Evolutionary conservation across 2,329 filamentous ascomycete genomes (phyloP).

Genomic region (Sclerotinia subarctica): DNA sequence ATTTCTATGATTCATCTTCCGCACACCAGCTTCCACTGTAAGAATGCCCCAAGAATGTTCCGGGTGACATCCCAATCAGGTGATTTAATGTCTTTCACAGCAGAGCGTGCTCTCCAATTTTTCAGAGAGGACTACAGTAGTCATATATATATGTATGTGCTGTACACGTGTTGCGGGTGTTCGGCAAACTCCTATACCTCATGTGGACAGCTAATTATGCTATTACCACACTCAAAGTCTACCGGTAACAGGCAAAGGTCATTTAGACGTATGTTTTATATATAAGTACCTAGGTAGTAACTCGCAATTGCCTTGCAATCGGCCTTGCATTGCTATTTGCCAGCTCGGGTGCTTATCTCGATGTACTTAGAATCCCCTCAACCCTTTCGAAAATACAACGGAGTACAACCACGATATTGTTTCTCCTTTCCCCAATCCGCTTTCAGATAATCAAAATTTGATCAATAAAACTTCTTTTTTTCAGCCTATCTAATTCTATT

Average conservation of each 20-base stretch:
- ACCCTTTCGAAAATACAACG: background rate
- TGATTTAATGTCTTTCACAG: background rate
- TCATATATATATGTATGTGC: background rate
- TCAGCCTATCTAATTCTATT: background rate
- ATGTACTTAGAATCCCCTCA: background rate
- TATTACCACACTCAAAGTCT: background rate
- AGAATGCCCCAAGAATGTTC: background rate
- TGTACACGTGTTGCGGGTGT: background rate
- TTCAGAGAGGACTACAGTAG: background rate
- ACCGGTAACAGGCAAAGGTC: background rate
- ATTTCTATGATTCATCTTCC: background rate
- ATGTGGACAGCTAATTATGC: slow-evolving; percentile 3
- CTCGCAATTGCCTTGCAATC: slow-evolving; percentile 2
- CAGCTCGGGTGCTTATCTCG: background rate
- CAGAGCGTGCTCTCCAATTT: background rate
- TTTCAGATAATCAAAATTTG: background rate
- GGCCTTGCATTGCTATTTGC: slow-evolving; percentile 3
- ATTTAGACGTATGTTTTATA: no score
- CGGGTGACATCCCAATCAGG: background rate
- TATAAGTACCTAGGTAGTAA: no score
- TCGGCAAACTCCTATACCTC: background rate
- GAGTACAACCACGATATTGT: background rate
- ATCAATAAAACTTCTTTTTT: no score
- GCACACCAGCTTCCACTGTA: background rate
- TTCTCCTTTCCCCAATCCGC: background rate